Evolutionary conservation across 371 early-diverging fungal genomes (phyloP), one percentile per base, ranked within the genome.

Genomic region (Syncephalastrum racemosum): DNA sequence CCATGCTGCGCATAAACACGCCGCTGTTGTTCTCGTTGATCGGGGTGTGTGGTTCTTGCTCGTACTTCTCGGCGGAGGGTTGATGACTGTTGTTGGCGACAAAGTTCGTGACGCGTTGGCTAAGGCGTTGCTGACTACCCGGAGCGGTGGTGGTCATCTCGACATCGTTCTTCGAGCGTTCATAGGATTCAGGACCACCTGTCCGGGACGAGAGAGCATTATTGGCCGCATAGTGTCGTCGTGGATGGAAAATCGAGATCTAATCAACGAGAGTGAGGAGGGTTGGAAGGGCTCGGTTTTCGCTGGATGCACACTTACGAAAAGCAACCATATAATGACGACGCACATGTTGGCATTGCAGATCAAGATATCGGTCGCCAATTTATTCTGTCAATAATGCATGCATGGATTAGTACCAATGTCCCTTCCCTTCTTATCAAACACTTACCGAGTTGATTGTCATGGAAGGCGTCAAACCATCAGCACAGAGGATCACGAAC

Each of bases 191-290:
- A 25, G 53, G 56, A 2, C 36, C 36, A 18, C 53, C 59, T 0
- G 59, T 46, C 16, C 39, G 44, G 23, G 53, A 40, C 12, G 15
- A 27, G 20, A 23, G 53, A 12, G 48, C 31, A 36, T 20, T 44
- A 18, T 44, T 56, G 49, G 36, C 36, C 36, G 36, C 36, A 31
- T 31, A 31, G 10, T 31, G 7, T 1, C 60, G 62, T 40, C 73
- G 66, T 41, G 77, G 77, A 54, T 77, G 77, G 56, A 75, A 77
- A 56, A 77, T 73, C 14, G 71, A 70, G 12, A 76, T 70, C 76
- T 76, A 25, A 3, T 12, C 4, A 27, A 18, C n/a, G 39, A 18
- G 7, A 19, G 42, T 44, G 16, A 16, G 44, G 39, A 12, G 25
- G 10, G 16, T 23, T 31, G 15, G 19, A 36, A 7, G 5, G 39